Percentiles rank a stretch among this genome's conserved stretches.
These are phyloP conservation scores for Colletotrichum zoysiae DNA, from an alignment of 2,329 filamentous ascomycete species.

Conservation along the genomic window DNA sequence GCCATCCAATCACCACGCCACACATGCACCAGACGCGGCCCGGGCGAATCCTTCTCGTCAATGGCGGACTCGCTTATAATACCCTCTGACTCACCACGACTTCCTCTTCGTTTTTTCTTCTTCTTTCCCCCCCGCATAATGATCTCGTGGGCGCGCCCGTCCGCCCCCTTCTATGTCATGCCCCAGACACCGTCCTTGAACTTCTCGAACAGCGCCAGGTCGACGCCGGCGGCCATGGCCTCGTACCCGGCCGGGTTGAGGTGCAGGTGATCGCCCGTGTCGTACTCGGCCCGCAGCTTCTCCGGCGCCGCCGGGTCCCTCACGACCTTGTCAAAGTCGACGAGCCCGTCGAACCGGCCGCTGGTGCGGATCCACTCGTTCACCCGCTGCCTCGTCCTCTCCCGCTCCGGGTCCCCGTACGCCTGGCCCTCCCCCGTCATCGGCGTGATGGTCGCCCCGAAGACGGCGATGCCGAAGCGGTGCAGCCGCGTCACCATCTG, in stretches of 20 bases:
- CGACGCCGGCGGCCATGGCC: constrained; percentile 66
- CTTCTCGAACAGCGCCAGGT: constrained; percentile 61
- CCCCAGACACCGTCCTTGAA: constrained; percentile 43
- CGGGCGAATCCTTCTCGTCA: constrained; percentile 4
- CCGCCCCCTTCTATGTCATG: neutral
- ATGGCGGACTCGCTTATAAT: neutral
- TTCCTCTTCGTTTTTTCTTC: neutral
- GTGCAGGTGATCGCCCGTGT: constrained; percentile 73
- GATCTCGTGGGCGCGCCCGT: neutral
- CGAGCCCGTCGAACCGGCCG: constrained; percentile 69
- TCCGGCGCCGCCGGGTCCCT: constrained; percentile 60
- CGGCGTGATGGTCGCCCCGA: constrained; percentile 67
- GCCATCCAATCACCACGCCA: constrained; percentile 8
- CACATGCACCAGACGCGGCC: neutral
- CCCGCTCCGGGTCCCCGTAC: constrained; percentile 65
- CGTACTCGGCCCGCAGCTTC: constrained; percentile 57
- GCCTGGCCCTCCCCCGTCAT: constrained; percentile 59
- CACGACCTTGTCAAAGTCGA: constrained; percentile 71
- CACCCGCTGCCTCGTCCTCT: constrained; percentile 65
- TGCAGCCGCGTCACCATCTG: constrained; percentile 69
- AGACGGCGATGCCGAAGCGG: constrained; percentile 64
- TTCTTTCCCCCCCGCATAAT: neutral
- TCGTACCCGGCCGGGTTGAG: constrained; percentile 67
- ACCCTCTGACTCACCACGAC: neutral
- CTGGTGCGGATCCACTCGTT: constrained; percentile 70